These are phyloP conservation scores for Penicillium sp. DNA, from an alignment of 2,329 filamentous ascomycete species.

Conservation along the genomic window DNA sequence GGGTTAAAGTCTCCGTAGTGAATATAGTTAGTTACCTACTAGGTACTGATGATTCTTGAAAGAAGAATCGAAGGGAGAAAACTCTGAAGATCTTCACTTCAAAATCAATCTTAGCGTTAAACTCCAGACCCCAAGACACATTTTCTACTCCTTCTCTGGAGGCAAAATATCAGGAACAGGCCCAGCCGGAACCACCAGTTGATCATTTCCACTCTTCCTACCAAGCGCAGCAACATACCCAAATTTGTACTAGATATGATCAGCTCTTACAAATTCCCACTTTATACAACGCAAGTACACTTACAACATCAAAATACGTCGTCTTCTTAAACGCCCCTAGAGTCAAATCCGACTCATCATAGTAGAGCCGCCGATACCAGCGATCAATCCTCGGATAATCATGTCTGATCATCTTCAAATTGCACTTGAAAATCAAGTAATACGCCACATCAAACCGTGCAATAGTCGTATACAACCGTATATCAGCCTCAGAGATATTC, in stretches of 20 bases:
- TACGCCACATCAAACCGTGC: constrained; percentile 75
- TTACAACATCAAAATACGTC: constrained; percentile 50
- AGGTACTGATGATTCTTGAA: neutral
- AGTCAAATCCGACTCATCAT: constrained; percentile 52
- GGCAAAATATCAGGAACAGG: constrained; percentile 39
- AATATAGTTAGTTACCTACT: neutral
- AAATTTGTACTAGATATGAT: constrained; percentile 34
- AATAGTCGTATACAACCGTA: constrained; percentile 72
- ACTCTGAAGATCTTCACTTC: neutral
- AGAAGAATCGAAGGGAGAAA: neutral
- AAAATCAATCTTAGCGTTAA: neutral
- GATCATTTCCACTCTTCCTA: constrained; percentile 27
- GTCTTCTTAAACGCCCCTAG: constrained; percentile 53
- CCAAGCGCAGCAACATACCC: constrained; percentile 32
- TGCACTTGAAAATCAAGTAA: constrained; percentile 81
- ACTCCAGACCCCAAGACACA: neutral
- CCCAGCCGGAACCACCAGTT: constrained; percentile 36
- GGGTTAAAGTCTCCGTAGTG: too few species aligned
- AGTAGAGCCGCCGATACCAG: constrained; percentile 57
- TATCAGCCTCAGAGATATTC: constrained; percentile 76
- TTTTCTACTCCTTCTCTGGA: constrained; percentile 11
- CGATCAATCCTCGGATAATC: constrained; percentile 60
- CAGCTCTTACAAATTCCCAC: neutral
- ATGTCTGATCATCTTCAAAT: constrained; percentile 66
- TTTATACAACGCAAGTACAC: constrained; percentile 18